Percentiles rank a stretch among this genome's conserved stretches.
Conservation (phyloP, 495 filamentous ascomycete species). For the Penicillium cinerascens region DNA sequence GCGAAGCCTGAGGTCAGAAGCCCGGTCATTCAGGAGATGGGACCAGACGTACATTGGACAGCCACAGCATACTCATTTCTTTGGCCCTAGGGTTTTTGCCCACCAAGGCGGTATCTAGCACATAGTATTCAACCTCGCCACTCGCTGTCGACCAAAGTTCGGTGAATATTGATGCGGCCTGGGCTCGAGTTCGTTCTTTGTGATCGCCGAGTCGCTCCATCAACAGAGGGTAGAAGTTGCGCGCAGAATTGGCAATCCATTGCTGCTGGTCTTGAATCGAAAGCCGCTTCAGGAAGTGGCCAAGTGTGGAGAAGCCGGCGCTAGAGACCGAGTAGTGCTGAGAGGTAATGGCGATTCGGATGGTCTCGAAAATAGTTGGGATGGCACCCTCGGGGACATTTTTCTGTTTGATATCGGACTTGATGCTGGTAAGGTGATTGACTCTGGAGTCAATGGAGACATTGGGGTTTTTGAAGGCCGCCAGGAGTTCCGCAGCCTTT, state of each 20-base stretch:
- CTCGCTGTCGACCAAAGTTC: slow-evolving; percentile 65
- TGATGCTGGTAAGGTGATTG: slow-evolving; percentile 64
- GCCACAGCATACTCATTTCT: slow-evolving; percentile 78
- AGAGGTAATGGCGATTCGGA: slow-evolving; percentile 64
- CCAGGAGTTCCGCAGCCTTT: slow-evolving; percentile 56
- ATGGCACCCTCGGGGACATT: slow-evolving; percentile 76
- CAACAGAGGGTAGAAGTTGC: slow-evolving; percentile 64
- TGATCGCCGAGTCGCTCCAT: slow-evolving; percentile 85
- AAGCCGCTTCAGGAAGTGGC: slow-evolving; percentile 79
- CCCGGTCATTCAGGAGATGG: neutral
- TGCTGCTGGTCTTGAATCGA: slow-evolving; percentile 73
- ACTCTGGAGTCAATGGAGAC: slow-evolving; percentile 68
- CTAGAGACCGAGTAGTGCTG: slow-evolving; percentile 65
- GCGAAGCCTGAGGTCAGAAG: slow-evolving; percentile 9
- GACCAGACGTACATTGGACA: slow-evolving; percentile 56
- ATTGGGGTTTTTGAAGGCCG: slow-evolving; percentile 63
- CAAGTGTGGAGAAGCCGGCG: slow-evolving; percentile 78
- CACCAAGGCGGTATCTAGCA: slow-evolving; percentile 72
- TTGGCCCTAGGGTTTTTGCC: slow-evolving; percentile 80
- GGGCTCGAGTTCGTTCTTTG: slow-evolving; percentile 71
- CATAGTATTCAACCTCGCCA: slow-evolving; percentile 70
- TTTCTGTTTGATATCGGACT: slow-evolving; percentile 84
- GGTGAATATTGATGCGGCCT: slow-evolving; percentile 67
- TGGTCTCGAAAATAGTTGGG: slow-evolving; percentile 66
- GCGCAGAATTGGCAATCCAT: slow-evolving; percentile 59